Base-by-base conservation (phyloP, 2,329 filamentous ascomycete genomes). In the Diaporthe sp. region DNA sequence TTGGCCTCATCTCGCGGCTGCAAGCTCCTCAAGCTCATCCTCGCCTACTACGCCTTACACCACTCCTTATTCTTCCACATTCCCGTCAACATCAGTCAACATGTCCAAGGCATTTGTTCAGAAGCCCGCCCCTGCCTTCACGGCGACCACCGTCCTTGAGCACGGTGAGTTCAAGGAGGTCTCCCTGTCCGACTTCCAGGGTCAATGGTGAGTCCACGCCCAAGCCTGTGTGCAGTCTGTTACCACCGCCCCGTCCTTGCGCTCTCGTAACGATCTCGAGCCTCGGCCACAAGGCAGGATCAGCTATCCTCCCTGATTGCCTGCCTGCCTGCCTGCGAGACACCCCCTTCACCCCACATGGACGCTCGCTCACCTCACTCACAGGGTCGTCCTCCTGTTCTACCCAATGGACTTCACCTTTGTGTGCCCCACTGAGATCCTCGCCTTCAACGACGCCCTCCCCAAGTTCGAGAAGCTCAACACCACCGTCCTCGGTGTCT, bases 321-420 rank as follows among this genome's bases (percentile, higher is more conserved):
- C n/a, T n/a, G n/a, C n/a, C 56, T 22, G 35, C 12, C 12, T 39
- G 30, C 63, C 59, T 3, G n/a, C 35, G 9, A 39, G 35, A 9
- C 56, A 59, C 12, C 35, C 35, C 30, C 35, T 25, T 32, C 35
- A n/a, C 13, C 17, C 19, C 27, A 51, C 8, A 39, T 42, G 71
- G 30, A 55, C 72, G 66, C 73, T 68, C 32, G 70, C 39, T 59
- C 58, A 39, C 74, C 70, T 39, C 32, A n/a, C 25, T 27, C 53
- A n/a, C 35, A 86, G 91, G 91, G 88, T 92, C 74, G 85, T 92
- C 78, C 89, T 93, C 44, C 88, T 90, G 77, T 92, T 92, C 86
- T 90, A 92, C 82, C 91, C 91, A 73, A 90, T 92, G 84, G 91
- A 92, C 79, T 93, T 91, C 87, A 92, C 90, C 78, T 92, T 92